Evolutionary conservation across 495 filamentous ascomycete genomes (phyloP), one percentile per base, ranked within the genome.

Genomic region (Hyaloscypha hepaticicola): DNA sequence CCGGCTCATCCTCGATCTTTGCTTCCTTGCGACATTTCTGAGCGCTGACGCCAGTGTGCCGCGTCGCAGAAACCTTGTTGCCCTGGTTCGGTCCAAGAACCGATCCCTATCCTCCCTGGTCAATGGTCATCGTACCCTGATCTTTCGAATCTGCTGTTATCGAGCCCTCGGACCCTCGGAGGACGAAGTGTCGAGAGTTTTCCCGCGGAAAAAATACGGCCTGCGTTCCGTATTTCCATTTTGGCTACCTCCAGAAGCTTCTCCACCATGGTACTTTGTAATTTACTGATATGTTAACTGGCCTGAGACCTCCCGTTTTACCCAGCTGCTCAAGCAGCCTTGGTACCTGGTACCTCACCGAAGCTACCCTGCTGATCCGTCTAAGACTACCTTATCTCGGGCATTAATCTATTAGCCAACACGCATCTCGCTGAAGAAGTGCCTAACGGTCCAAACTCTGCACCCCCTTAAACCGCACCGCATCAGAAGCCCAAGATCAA

Each of bases 21-120:
- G 45, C 22, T 45, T 49, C 58, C 24, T 61, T 61, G 58, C 58
- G 58, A 61, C 58, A 61, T 61, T 28, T n/a, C 14, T 53, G 50
- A 24, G 50, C 22, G 26, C 50, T 53, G 50, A 53, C 50, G 50
- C 50, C 50, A 53, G 50, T 16, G n/a, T n/a, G n/a, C n/a, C n/a
- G n/a, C n/a, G 50, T 28, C 11, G 50, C 50, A 6, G 50, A 28
- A 28, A 7, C 50, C n/a, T 53, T 28, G 22, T 48, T 59, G 29
- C n/a, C 22, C 56, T 59, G 56, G 27, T 9, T 53, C 50, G 26
- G 21, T 53, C 50, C 22, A 24, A 1, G 50, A 53, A 27, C 50
- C 26, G 3, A 22, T 19, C 12, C 25, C 7, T 12, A 21, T 7
- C 9, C 49, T 11, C 22, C 49, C 22, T 52, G 26, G 22, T 53